Evolutionary conservation across 768 basidiomycete species (phyloP).

Genomic region (Lactarius vividus): DNA sequence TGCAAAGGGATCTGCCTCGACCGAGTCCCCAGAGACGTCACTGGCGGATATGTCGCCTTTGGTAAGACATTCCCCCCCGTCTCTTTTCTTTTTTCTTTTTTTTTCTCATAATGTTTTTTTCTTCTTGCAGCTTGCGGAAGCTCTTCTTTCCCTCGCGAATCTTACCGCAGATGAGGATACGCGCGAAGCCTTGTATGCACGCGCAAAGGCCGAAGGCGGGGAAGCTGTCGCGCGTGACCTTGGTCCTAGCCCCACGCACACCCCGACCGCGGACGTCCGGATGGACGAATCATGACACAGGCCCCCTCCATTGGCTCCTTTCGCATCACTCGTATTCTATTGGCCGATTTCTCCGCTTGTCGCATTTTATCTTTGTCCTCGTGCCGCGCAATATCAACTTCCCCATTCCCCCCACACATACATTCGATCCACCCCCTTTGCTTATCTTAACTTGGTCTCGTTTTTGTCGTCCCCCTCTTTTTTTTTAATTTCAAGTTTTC

Average conservation of each 20-base stretch:
- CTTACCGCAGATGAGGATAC: conserved; percentile 47
- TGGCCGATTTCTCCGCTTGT: neutral
- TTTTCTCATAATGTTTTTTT: neutral
- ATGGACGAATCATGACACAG: conserved; percentile 28
- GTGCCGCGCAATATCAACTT: neutral
- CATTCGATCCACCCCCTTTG: neutral
- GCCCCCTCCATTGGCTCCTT: neutral
- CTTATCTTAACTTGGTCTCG: neutral
- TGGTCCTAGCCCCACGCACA: conserved; percentile 1
- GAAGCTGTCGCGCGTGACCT: conserved; percentile 37
- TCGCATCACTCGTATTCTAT: neutral
- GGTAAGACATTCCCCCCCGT: conserved; percentile 12
- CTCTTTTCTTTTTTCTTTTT: too few relatives aligned
- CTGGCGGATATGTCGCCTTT: conserved; percentile 28
- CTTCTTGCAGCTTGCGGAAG: conserved; percentile 47
- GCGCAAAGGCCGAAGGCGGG: conserved; percentile 50
- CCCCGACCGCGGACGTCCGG: conserved; percentile 4
- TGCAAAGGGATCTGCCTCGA: conserved; percentile 31
- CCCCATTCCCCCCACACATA: too few relatives aligned
- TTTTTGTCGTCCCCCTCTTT: neutral
- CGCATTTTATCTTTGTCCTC: neutral
- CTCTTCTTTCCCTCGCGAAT: conserved; percentile 57
- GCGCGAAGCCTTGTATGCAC: conserved; percentile 50
- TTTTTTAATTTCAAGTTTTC: neutral
- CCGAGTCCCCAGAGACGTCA: conserved; percentile 13